Base-by-base conservation (phyloP, 1,284 basidiomycete genomes). In the Boletus sp. region DNA sequence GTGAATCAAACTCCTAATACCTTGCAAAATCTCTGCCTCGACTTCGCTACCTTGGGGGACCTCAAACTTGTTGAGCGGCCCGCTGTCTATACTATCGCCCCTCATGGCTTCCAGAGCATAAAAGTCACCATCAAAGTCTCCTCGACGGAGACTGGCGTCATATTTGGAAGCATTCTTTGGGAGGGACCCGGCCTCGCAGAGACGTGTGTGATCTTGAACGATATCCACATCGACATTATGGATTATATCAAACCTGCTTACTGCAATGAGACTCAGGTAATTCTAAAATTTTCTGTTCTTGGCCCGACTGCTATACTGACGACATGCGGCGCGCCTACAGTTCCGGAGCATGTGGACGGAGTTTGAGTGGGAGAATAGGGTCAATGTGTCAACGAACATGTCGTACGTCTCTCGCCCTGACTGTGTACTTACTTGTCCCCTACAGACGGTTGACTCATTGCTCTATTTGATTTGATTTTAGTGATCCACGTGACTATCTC, bases 171-270 rank as follows among this genome's bases (percentile, higher is more conserved):
- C 68, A 97, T 99, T 57, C 84, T 96, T 16, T 99, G 96, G 86
- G 92, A 95, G 57, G 90, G 89, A n/a, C 83, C 84, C 5, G 89
- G 86, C 40, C 83, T 94, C 57, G 77, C 84, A 0, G 91, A 95
- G 64, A 84, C 84, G 41, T 92, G 84, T 69, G 93, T 92, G 32
- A 94, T 99, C 41, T 70, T 98, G 61, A 97, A 94, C 68, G 95
- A 98, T 70, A 94, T 98, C 51, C 94, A 98, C 70, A 92, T 98
- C 56, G 96, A 99, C 69, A 98, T 99, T 58, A 95, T 99, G 90
- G 95, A 98, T 69, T 99, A 98, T 70, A 99, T 99, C 74, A 93
- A 96, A 68, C 94, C 95, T 0, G 92, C 94, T 4, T 91, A 91
- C 64, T 96, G 94, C 71, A 96, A 88, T 50, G 95, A 99, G 69